Base-by-base conservation (phyloP, 1,284 basidiomycete genomes). In the Rhodotorula sp. region DNA sequence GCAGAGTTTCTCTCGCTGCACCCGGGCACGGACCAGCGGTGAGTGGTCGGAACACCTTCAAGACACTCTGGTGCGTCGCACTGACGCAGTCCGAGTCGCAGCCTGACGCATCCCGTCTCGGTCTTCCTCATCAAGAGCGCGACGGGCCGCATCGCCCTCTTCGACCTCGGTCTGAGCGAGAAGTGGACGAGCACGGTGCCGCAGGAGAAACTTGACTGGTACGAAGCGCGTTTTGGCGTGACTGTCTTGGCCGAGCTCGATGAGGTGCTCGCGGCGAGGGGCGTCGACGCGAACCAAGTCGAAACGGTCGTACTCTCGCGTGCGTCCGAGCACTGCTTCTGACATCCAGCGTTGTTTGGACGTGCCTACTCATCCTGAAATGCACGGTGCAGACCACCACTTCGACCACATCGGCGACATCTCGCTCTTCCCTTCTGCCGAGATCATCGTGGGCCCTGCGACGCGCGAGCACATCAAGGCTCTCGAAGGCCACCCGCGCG, bases 401-500 rank as follows among this genome's bases (percentile, higher is more conserved):
- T 71, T 62, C n/a, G 74, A 73, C 49, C 74, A 75, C 67, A 67
- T 55, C 48, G 69, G 69, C 44, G 42, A 56, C 16, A 23, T 61
- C 46, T 46, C 56, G 5, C 60, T 41, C 46, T 75, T 71, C 65
- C 54, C 66, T 0, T 45, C 56, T 25, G 71, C 74, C 44, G 16
- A 57, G 27, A 42, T 75, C 59, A 25, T 72, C 57, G 61, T 56
- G 45, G 71, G 71, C 1, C 66, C 68, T 3, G 16, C 8, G 19
- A 57, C 65, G 19, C 41, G 42, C 9, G 46, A 23, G 8, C 23
- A 45, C 5, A 58, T 66, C 45, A 8, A n/a, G 19, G 45, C 61
- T 3, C 61, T 74, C 57, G 42, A 59, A 2, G 49, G 13, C 42
- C 45, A 13, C 59, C 10, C 34, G 4, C 14, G 34, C 55, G 44